Evolutionary conservation across 1,284 basidiomycete species (phyloP).

Genomic region (Cryptococcus floricola): DNA sequence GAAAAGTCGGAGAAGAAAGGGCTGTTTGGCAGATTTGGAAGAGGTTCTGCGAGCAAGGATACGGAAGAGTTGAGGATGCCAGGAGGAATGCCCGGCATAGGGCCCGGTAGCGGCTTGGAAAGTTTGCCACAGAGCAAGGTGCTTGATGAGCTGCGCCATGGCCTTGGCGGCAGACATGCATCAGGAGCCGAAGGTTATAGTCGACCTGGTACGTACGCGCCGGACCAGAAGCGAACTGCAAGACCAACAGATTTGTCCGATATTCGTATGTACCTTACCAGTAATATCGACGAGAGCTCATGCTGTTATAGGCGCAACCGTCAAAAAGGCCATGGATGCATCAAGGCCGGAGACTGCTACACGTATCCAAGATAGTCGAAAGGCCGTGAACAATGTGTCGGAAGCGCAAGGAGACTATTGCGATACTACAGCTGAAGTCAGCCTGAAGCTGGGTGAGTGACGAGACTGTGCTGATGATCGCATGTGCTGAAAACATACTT

Average conservation of each 20-base stretch:
- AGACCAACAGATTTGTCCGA: constrained; percentile 25
- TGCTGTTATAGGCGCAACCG: constrained; percentile 29
- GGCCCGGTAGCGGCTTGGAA: too few relatives aligned
- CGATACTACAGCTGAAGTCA: constrained; percentile 67
- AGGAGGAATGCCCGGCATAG: background rate
- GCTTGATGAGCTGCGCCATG: background rate
- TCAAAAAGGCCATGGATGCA: constrained; percentile 68
- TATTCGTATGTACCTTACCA: constrained; percentile 18
- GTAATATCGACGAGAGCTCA: background rate
- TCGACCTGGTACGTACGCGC: background rate
- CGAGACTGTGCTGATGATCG: background rate
- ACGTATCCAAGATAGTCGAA: constrained; percentile 58
- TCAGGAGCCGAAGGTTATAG: background rate
- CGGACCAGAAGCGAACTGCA: constrained; percentile 1
- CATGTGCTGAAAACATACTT: background rate
- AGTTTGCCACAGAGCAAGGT: background rate
- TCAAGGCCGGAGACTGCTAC: constrained; percentile 64
- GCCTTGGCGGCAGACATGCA: background rate
- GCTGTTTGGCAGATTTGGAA: background rate
- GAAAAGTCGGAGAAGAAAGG: background rate
- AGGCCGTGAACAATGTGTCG: constrained; percentile 66
- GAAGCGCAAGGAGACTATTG: constrained; percentile 77
- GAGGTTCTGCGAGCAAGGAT: background rate
- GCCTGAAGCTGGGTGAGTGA: constrained; percentile 60
- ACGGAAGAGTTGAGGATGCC: background rate